These are phyloP conservation scores for Podospora australis DNA, from an alignment of 495 filamentous ascomycete species.

Conservation along the genomic window DNA sequence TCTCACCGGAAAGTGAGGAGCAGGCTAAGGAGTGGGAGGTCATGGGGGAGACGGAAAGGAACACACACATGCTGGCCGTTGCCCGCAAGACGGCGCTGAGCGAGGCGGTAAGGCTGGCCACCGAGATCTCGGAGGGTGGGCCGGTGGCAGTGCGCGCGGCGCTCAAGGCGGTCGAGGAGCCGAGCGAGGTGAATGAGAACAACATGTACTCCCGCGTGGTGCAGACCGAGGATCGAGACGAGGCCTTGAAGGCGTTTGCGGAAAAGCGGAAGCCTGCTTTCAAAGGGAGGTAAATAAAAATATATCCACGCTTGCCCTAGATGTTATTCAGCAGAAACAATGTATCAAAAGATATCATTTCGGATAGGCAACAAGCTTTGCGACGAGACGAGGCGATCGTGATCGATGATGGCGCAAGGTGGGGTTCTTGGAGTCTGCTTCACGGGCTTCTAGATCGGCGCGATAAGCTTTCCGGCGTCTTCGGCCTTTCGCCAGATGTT, in stretches of 20 bases:
- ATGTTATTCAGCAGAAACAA: too few relatives aligned
- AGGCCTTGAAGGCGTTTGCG: constrained; percentile 78
- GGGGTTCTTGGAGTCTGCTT: too few relatives aligned
- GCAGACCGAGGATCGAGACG: constrained; percentile 73
- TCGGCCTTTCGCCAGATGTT: too few relatives aligned
- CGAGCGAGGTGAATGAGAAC: constrained; percentile 64
- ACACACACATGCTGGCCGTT: constrained; percentile 25
- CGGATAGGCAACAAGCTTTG: too few relatives aligned
- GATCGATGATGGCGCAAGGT: too few relatives aligned
- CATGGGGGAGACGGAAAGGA: constrained; percentile 31
- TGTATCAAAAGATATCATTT: too few relatives aligned
- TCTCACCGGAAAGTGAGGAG: constrained; percentile 52
- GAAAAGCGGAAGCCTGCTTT: constrained; percentile 90
- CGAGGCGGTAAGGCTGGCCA: constrained; percentile 69
- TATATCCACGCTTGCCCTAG: too few relatives aligned
- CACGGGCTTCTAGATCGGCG: too few relatives aligned
- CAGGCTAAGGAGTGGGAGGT: constrained; percentile 30
- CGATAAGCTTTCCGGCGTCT: too few relatives aligned
- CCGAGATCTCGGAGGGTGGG: constrained; percentile 79
- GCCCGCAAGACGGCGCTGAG: constrained; percentile 60
- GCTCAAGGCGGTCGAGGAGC: constrained; percentile 60
- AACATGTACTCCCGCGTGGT: constrained; percentile 73
- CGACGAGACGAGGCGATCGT: too few relatives aligned
- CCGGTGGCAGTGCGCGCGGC: constrained; percentile 72
- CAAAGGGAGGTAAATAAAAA: constrained; percentile 48